Evolutionary conservation across 345 rosid genomes (phyloP).

Genomic region (Syzygium grande): DNA sequence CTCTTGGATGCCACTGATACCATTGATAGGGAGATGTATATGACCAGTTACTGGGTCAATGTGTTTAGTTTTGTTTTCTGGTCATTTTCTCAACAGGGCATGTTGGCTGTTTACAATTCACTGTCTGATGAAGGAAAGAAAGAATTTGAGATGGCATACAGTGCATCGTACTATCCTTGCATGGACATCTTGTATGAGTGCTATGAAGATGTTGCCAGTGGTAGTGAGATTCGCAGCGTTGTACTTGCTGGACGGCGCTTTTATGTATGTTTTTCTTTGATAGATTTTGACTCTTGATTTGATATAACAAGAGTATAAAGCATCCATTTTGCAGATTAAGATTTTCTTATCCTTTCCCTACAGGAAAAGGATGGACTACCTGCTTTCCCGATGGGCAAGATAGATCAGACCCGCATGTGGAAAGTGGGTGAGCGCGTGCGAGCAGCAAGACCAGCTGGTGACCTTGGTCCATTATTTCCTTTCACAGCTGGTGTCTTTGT

Average conservation of each 20-base stretch:
- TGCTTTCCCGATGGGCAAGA: conserved; percentile 97
- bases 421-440: conserved; percentile 82
- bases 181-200: conserved; percentile 89
- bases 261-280: conserved; percentile 32
- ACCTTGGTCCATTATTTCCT: conserved; percentile 72
- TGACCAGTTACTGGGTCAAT: background rate
- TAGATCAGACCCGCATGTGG: conserved; percentile 97
- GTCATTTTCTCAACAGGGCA: conserved; percentile 40
- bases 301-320: background rate
- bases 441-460: conserved; percentile 55
- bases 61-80: background rate
- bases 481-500: conserved; percentile 90
- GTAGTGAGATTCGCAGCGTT: conserved; percentile 82
- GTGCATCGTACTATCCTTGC: conserved; percentile 76
- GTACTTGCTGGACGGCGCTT: conserved; percentile 91
- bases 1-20: background rate
- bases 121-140: conserved; percentile 67
- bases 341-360: background rate
- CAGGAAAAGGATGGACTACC: conserved; percentile 95
- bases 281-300: background rate
- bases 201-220: conserved; percentile 81
- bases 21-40: background rate
- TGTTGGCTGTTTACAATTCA: conserved; percentile 83
- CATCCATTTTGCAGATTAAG: background rate
- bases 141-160: conserved; percentile 69